phyloP scores from a whole-genome alignment of 768 basidiomycete species.

The Tulasnella sp. region DNA sequence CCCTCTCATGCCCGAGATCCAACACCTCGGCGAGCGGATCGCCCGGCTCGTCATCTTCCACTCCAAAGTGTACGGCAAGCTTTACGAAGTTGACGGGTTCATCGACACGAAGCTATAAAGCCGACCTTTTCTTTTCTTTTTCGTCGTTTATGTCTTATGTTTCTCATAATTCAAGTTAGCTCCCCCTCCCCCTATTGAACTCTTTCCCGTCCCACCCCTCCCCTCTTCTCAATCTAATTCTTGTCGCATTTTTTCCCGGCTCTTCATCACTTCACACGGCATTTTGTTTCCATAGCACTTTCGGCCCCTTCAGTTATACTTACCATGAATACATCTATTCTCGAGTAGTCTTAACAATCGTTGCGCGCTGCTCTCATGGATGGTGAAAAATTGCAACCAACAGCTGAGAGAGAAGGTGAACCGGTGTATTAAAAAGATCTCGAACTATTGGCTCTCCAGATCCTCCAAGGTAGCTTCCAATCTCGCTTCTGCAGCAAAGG shows the following conservation, averaged over 20 bases:
- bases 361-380: background rate
- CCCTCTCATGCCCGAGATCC: slow-evolving; percentile 65
- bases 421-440: slow-evolving; percentile 25
- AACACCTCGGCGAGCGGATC: slow-evolving; percentile 64
- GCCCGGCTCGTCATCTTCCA: slow-evolving; percentile 71
- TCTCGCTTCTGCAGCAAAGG: slow-evolving; percentile 59
- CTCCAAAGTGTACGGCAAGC: slow-evolving; percentile 66
- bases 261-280: background rate
- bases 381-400: no score
- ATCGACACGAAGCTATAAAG: slow-evolving; percentile 40
- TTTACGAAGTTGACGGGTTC: slow-evolving; percentile 70
- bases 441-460: slow-evolving; percentile 46
- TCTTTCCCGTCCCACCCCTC: background rate
- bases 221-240: background rate
- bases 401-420: no score
- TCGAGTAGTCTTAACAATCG: background rate
- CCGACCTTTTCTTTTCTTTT: background rate
- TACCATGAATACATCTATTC: background rate
- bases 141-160: background rate
- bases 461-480: slow-evolving; percentile 74
- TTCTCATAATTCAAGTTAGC: background rate
- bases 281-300: background rate
- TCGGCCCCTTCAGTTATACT: background rate
- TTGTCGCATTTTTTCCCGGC: background rate
- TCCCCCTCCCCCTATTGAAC: background rate